Evolutionary conservation across 768 basidiomycete genomes (phyloP).

Genomic region (Tulasnella sp.): DNA sequence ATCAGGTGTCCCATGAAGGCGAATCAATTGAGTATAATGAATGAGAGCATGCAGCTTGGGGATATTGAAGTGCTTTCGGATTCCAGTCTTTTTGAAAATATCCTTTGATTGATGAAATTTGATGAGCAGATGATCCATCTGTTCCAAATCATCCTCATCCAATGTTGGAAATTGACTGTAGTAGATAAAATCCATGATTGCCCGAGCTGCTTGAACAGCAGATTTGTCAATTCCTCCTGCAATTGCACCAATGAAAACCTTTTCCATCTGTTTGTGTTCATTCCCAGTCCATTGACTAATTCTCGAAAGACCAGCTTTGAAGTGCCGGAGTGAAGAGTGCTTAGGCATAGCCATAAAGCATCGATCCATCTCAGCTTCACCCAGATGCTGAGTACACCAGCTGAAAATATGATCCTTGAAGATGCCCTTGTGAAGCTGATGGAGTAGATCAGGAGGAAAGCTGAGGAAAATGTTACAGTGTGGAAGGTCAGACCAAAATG

Average conservation of each 20-base stretch:
- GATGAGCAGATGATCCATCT: conserved; percentile 20
- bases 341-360: conserved; percentile 16
- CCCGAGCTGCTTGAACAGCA: conserved; percentile 19
- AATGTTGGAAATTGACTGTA: background rate
- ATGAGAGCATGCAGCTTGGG: conserved; percentile 27
- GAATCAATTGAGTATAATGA: conserved; percentile 24
- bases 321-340: conserved; percentile 13
- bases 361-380: conserved; percentile 17
- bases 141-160: background rate
- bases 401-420: conserved; percentile 28
- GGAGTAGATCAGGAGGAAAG: conserved; percentile 33
- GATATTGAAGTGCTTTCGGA: conserved; percentile 27
- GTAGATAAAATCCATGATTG: conserved; percentile 9
- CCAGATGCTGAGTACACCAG: conserved; percentile 23
- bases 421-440: conserved; percentile 17
- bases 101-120: conserved; percentile 18
- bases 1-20: conserved; percentile 25
- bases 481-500: conserved; percentile 35
- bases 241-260: conserved; percentile 26
- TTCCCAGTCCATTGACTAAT: conserved; percentile 7
- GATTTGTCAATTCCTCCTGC: conserved; percentile 18
- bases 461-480: conserved; percentile 30
- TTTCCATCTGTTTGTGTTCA: conserved; percentile 22
- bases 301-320: conserved; percentile 5
- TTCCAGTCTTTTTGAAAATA: background rate